Evolutionary conservation across 106 monocot species (phyloP).

Genomic region (Acorus calamus): DNA sequence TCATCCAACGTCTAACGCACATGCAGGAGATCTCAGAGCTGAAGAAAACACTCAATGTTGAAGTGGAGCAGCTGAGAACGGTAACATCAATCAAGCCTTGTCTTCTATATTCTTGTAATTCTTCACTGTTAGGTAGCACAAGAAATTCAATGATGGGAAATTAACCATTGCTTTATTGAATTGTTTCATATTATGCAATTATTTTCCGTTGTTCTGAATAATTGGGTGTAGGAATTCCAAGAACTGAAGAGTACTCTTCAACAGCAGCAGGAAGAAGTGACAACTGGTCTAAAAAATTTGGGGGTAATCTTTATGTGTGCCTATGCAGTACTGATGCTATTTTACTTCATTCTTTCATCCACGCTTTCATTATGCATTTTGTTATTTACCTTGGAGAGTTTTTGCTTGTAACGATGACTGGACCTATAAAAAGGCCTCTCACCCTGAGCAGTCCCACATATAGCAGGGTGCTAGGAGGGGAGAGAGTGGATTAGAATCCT

Average conservation of each 20-base stretch:
- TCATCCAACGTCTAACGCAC: no score
- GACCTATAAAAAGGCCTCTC: no score
- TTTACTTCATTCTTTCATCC: not conserved
- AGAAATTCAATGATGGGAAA: no score
- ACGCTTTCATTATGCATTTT: not conserved
- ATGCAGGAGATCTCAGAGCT: conserved; percentile 26
- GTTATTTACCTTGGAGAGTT: no score
- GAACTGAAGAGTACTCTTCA: conserved; percentile 54
- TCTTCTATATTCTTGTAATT: not conserved
- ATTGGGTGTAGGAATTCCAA: conserved; percentile 33
- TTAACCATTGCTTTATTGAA: no score
- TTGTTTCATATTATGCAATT: not conserved
- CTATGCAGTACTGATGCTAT: not conserved
- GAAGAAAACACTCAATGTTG: conserved; percentile 22
- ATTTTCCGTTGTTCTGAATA: no score
- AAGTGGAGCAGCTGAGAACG: conserved; percentile 20
- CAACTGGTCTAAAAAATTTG: conserved; percentile 37
- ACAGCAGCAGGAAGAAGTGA: conserved; percentile 62
- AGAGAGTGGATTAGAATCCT: no score
- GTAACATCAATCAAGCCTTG: conserved; percentile 1
- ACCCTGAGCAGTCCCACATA: no score
- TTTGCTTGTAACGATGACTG: no score
- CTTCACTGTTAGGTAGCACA: not conserved
- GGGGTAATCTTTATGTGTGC: conserved; percentile 21
- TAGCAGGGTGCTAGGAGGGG: no score